Conservation (phyloP, 371 early-diverging fungal species). For the Haplosporangium sp. region DNA sequence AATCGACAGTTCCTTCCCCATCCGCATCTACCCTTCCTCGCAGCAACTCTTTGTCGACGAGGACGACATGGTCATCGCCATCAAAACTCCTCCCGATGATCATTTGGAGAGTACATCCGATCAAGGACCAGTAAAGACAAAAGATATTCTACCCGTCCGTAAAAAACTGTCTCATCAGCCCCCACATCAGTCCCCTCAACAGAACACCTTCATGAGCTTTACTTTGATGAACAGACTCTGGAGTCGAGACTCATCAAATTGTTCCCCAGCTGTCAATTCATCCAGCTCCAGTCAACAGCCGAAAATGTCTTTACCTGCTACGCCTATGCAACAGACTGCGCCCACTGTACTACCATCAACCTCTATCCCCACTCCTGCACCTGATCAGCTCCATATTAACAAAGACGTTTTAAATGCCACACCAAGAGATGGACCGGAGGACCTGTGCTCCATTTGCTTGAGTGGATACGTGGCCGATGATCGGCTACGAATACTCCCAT, state of each 20-base stretch:
- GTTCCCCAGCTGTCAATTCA: constrained; percentile 11
- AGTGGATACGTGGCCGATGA: constrained; percentile 76
- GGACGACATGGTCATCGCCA: neutral
- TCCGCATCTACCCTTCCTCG: constrained; percentile 33
- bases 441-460: constrained; percentile 84
- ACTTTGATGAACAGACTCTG: constrained; percentile 15
- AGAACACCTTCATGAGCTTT: constrained; percentile 18
- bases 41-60: constrained; percentile 16
- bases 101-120: too few relatives aligned
- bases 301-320: constrained; percentile 9
- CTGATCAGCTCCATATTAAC: neutral
- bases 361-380: neutral
- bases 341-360: neutral
- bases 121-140: too few relatives aligned
- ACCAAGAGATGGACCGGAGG: constrained; percentile 16
- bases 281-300: constrained; percentile 15
- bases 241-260: constrained; percentile 21
- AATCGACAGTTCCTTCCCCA: constrained; percentile 32
- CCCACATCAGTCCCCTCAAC: constrained; percentile 2
- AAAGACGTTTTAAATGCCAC: neutral
- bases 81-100: too few relatives aligned
- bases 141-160: too few relatives aligned
- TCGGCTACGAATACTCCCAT: constrained; percentile 72
- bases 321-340: constrained; percentile 2
- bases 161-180: neutral